A percentile compares a stretch with the other conserved stretches of the same genome.
Conservation (phyloP, 2,329 filamentous ascomycete species). For the Beauveria sp. region DNA sequence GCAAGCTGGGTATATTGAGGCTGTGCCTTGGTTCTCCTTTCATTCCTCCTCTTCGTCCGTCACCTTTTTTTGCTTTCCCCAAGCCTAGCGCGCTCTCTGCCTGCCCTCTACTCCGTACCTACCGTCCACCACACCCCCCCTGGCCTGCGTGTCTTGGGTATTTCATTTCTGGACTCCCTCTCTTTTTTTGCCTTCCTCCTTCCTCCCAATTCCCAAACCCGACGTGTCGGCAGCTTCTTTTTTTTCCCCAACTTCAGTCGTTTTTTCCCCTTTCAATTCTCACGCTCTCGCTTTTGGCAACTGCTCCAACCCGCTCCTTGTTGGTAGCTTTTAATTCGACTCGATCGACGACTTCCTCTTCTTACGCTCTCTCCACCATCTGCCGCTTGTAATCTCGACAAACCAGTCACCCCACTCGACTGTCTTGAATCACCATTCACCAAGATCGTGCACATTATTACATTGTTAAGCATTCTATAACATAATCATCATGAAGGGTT, state of each 20-base stretch:
- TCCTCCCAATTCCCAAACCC: conserved; percentile 6
- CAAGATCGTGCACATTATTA: neutral
- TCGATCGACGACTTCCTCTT: conserved; percentile 12
- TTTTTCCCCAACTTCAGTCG: conserved; percentile 11
- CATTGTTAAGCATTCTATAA: conserved; percentile 6
- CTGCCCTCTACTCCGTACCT: neutral
- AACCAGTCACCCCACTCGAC: conserved; percentile 11
- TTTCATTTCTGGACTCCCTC: conserved; percentile 5
- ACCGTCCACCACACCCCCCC: neutral
- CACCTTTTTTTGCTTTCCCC: too few species aligned
- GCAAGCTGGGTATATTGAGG: neutral
- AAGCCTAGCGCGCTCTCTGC: neutral
- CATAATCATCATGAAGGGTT: conserved; percentile 40
- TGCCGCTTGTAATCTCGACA: conserved; percentile 11
- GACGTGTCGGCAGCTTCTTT: conserved; percentile 14
- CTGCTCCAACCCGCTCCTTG: conserved; percentile 29
- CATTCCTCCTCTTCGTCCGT: neutral
- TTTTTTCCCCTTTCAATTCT: conserved; percentile 14
- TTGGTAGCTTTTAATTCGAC: conserved; percentile 22
- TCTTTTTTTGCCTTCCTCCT: conserved; percentile 12
- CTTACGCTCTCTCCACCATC: conserved; percentile 15
- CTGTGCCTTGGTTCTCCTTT: conserved; percentile 4
- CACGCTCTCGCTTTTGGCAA: conserved; percentile 7
- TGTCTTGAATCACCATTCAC: conserved; percentile 3
- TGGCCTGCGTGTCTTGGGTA: neutral